Evolutionary conservation across 2,329 filamentous ascomycete genomes (phyloP).

Genomic region (Graphilbum sp.): DNA sequence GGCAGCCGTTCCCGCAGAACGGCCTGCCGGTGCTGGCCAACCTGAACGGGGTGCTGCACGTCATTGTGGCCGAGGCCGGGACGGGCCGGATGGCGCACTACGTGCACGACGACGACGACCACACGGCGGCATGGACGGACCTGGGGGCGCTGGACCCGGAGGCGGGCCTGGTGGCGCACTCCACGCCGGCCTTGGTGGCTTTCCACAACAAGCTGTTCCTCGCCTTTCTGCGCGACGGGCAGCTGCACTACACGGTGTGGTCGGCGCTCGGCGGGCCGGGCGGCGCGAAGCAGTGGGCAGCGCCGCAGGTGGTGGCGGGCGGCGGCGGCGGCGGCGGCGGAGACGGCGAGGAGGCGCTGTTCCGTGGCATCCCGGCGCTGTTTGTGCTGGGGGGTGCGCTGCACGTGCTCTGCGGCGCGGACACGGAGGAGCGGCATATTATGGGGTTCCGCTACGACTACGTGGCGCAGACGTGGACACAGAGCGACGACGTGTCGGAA

Average conservation of each 20-base stretch:
- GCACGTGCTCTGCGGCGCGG: slow-evolving; percentile 16
- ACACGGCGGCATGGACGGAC: slow-evolving; percentile 10
- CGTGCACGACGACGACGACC: slow-evolving; percentile 16
- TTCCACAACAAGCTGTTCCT: slow-evolving; percentile 20
- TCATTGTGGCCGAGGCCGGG: slow-evolving; percentile 13
- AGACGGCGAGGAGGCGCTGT: slow-evolving; percentile 2
- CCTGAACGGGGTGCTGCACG: slow-evolving; percentile 18
- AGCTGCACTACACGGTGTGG: slow-evolving; percentile 15
- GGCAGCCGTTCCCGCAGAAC: slow-evolving; percentile 13
- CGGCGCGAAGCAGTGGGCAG: slow-evolving; percentile 7
- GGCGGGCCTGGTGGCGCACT: slow-evolving; percentile 11
- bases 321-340: slow-evolving; percentile 1
- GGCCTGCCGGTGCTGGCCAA: slow-evolving; percentile 18
- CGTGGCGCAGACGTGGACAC: slow-evolving; percentile 14
- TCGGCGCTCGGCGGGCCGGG: slow-evolving; percentile 10
- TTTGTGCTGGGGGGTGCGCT: slow-evolving; percentile 16
- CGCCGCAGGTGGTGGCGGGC: slow-evolving; percentile 5
- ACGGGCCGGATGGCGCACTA: slow-evolving; percentile 16
- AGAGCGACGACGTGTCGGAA: slow-evolving; percentile 17
- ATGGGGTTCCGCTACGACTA: slow-evolving; percentile 16
- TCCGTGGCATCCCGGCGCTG: slow-evolving; percentile 17
- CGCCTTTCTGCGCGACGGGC: slow-evolving; percentile 14
- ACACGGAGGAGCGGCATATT: slow-evolving; percentile 14
- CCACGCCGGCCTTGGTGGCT: slow-evolving; percentile 15
- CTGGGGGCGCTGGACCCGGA: slow-evolving; percentile 11